These are phyloP conservation scores for Aurinia saxatilis DNA, from an alignment of 345 rosid species.

Conservation along the genomic window DNA sequence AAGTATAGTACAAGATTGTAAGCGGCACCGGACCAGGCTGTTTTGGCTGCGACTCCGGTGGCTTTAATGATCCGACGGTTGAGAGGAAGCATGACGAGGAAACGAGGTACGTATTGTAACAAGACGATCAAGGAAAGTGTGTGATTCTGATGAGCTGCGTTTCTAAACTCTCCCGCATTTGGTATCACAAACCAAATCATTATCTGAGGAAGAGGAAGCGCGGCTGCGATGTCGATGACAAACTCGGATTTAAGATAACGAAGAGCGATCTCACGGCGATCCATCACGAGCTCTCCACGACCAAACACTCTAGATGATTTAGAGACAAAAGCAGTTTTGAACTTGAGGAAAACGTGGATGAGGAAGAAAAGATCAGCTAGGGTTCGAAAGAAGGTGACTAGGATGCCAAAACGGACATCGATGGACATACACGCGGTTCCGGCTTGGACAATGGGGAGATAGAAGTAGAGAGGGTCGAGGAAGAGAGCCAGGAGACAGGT, in stretches of 20 bases:
- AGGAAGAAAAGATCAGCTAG: slow-evolving; percentile 55
- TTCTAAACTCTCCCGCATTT: slow-evolving; percentile 30
- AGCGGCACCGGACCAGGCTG: slow-evolving; percentile 88
- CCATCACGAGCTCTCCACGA: slow-evolving; percentile 76
- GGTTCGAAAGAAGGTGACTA: slow-evolving; percentile 59
- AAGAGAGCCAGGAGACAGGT: slow-evolving; percentile 62
- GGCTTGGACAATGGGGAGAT: slow-evolving; percentile 48
- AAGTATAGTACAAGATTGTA: slow-evolving; percentile 68
- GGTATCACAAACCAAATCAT: slow-evolving; percentile 79
- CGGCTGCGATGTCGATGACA: slow-evolving; percentile 50
- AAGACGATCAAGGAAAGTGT: slow-evolving; percentile 68
- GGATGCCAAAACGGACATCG: slow-evolving; percentile 41
- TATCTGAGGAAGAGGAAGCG: slow-evolving; percentile 89
- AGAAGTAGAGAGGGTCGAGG: slow-evolving; percentile 83
- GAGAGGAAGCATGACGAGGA: slow-evolving; percentile 62
- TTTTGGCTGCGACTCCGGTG: slow-evolving; percentile 78
- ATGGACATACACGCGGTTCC: slow-evolving; percentile 46
- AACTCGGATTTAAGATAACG: slow-evolving; percentile 62
- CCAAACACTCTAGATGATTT: slow-evolving; percentile 74
- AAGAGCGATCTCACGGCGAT: slow-evolving; percentile 47
- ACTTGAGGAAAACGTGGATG: slow-evolving; percentile 60
- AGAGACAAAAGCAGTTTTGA: slow-evolving; percentile 62
- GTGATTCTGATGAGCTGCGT: slow-evolving; percentile 54
- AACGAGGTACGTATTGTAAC: slow-evolving; percentile 70
- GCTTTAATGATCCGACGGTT: slow-evolving; percentile 67